These are phyloP conservation scores for Chenopodium suecicum DNA, from an alignment of 148 eudicot genomes.

Conservation along the genomic window DNA sequence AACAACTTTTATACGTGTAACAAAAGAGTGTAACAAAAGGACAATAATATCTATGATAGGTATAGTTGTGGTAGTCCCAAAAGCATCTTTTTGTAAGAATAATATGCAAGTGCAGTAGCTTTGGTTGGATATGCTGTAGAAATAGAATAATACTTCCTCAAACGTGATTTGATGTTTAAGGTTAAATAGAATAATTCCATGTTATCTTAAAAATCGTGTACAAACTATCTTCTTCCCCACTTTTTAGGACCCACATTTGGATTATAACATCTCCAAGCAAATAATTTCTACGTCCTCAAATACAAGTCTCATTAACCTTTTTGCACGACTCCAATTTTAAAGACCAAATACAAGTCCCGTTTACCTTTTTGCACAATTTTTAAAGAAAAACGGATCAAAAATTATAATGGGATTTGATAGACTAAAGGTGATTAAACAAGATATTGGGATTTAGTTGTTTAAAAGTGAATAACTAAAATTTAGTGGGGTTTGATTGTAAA, in stretches of 20 bases:
- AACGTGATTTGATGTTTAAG: too few relatives aligned
- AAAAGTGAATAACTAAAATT: too few relatives aligned
- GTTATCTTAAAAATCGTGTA: neutral
- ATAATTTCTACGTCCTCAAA: too few relatives aligned
- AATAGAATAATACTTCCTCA: constrained; percentile 4
- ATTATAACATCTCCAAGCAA: neutral
- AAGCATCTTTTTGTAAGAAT: neutral
- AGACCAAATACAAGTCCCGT: too few relatives aligned
- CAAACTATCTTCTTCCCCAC: neutral
- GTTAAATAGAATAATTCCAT: neutral
- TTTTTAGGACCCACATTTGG: neutral
- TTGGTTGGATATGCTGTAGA: constrained; percentile 16
- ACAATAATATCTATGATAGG: neutral
- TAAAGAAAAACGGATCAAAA: too few relatives aligned
- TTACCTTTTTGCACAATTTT: too few relatives aligned
- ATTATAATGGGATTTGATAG: too few relatives aligned
- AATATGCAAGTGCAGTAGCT: neutral
- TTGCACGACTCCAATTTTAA: too few relatives aligned
- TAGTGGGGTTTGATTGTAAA: too few relatives aligned
- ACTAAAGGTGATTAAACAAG: too few relatives aligned
- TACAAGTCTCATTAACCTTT: too few relatives aligned
- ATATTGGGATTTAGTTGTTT: too few relatives aligned
- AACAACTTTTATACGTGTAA: neutral
- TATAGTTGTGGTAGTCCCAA: constrained; percentile 2
- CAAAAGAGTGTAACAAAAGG: neutral